phyloP scores from a whole-genome alignment of 1,284 basidiomycete species.

The Ustilago cynodontis region DNA sequence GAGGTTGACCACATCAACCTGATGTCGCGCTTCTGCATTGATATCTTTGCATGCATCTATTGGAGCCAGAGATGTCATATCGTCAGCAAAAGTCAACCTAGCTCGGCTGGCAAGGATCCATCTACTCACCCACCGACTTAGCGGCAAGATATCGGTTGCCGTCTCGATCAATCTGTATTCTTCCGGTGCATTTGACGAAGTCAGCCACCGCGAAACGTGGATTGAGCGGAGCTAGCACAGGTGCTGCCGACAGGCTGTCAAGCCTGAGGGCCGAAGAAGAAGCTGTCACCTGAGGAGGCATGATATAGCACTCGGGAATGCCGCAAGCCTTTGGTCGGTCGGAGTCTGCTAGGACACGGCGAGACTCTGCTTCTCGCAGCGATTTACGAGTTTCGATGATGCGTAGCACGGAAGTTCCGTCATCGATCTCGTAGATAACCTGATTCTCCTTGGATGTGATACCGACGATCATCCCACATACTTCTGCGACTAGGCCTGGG shows the following conservation, averaged over 20 bases:
- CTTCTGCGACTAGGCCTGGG: constrained; percentile 31
- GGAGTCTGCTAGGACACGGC: neutral
- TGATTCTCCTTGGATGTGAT: constrained; percentile 42
- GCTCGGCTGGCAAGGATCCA: neutral
- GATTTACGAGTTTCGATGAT: constrained; percentile 37
- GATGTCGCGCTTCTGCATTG: constrained; percentile 36
- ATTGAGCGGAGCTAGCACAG: constrained; percentile 12
- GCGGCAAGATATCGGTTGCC: constrained; percentile 12
- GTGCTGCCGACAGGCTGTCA: neutral
- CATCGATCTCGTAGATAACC: constrained; percentile 49
- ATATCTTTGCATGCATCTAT: constrained; percentile 18
- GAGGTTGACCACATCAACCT: constrained; percentile 26
- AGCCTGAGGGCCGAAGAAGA: constrained; percentile 11
- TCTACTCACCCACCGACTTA: constrained; percentile 13
- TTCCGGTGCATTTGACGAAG: constrained; percentile 27
- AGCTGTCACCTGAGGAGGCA: constrained; percentile 23
- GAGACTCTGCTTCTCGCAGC: constrained; percentile 2
- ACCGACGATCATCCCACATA: constrained; percentile 52
- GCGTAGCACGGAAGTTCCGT: constrained; percentile 49
- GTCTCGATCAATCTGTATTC: constrained; percentile 25
- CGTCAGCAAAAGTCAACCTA: neutral
- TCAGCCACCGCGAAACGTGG: constrained; percentile 36
- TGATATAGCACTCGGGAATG: constrained; percentile 46
- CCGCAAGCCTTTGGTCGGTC: constrained; percentile 1
- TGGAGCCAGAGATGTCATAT: neutral